phyloP scores from a whole-genome alignment of 2,329 filamentous ascomycete genomes.

The Aspergillus sojae region DNA sequence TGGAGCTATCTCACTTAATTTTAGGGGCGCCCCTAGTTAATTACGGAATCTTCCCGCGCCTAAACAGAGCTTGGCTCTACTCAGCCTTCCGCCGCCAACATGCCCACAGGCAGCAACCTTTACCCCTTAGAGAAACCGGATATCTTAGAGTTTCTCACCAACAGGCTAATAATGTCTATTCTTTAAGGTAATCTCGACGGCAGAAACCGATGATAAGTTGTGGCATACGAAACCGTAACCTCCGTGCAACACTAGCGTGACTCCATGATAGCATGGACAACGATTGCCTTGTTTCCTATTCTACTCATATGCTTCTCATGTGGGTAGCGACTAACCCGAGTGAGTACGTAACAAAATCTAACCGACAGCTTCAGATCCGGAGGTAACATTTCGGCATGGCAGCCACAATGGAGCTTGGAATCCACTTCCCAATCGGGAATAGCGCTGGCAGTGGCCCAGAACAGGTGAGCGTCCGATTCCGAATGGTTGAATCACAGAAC shows the following conservation, averaged over 20 bases:
- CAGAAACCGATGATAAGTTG: background rate
- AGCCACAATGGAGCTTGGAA: background rate
- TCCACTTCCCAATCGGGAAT: background rate
- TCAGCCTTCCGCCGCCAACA: conserved; percentile 1
- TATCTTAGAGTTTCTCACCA: conserved; percentile 5
- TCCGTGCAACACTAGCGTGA: background rate
- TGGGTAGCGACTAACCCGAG: background rate
- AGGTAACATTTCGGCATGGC: background rate
- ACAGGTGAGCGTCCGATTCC: background rate
- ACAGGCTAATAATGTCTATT: background rate
- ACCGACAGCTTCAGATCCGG: background rate
- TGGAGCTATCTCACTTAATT: background rate
- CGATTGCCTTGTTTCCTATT: background rate
- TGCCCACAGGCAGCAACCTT: conserved; percentile 9
- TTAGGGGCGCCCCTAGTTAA: background rate
- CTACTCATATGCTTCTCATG: background rate
- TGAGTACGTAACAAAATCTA: background rate
- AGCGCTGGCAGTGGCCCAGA: background rate
- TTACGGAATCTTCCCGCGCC: conserved; percentile 16
- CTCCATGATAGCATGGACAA: background rate
- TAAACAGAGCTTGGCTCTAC: conserved; percentile 8
- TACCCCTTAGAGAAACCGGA: conserved; percentile 7
- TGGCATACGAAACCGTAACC: background rate
- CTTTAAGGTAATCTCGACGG: background rate
- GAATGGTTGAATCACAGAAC: background rate